These are phyloP conservation scores for Cryptococcus sp. DNA, from an alignment of 1,284 basidiomycete species.

Conservation along the genomic window DNA sequence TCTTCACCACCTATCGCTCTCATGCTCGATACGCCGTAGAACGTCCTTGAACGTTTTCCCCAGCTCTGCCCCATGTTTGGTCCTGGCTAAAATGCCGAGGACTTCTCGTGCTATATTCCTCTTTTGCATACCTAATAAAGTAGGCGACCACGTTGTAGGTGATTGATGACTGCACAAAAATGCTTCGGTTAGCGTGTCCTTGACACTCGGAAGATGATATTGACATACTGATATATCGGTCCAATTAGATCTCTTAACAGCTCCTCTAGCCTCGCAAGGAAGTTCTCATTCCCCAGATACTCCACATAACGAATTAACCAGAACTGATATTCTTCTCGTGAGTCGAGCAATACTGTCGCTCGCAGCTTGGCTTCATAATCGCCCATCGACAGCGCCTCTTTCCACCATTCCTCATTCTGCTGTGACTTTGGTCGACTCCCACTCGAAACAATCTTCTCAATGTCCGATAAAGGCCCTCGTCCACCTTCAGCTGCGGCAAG, in stretches of 20 bases:
- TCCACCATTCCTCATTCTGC: conserved; percentile 68
- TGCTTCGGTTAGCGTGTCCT: conserved; percentile 3
- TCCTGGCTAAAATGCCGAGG: conserved; percentile 60
- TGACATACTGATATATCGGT: conserved; percentile 53
- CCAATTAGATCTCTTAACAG: conserved; percentile 82
- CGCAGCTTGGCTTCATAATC: conserved; percentile 80
- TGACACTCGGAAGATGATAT: conserved; percentile 1
- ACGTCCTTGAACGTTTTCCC: conserved; percentile 3
- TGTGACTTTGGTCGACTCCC: background rate
- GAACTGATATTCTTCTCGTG: conserved; percentile 76
- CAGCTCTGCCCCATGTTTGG: conserved; percentile 6
- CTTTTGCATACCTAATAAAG: conserved; percentile 68
- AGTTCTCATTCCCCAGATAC: conserved; percentile 80
- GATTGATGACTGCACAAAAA: conserved; percentile 56
- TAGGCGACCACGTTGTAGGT: conserved; percentile 65
- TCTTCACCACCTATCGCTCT: background rate
- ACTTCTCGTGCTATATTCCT: conserved; percentile 78
- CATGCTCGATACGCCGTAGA: conserved; percentile 4
- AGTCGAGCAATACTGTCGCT: conserved; percentile 70
- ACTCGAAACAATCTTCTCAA: conserved; percentile 28
- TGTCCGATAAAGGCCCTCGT: conserved; percentile 26
- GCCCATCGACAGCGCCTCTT: conserved; percentile 71
- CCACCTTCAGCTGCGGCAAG: background rate
- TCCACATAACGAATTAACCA: conserved; percentile 73
- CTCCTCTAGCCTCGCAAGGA: conserved; percentile 81